Evolutionary conservation across 2,329 filamentous ascomycete species (phyloP).

Genomic region (Colletotrichum phormii): DNA sequence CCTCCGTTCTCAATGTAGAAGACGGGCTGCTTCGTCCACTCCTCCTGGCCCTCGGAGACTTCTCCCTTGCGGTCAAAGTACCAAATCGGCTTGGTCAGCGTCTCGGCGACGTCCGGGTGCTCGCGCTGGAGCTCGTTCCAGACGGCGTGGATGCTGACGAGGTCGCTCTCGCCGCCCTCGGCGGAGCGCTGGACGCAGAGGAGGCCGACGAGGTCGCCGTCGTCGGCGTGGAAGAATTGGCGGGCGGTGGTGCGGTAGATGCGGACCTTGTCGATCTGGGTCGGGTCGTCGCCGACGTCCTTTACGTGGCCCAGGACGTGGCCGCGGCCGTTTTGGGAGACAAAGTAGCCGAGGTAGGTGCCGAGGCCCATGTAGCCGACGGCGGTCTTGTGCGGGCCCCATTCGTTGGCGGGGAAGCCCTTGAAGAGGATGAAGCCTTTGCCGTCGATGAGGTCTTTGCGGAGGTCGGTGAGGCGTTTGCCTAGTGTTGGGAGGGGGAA

Average conservation of each 20-base stretch:
- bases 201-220: constrained; percentile 84
- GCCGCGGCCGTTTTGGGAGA: constrained; percentile 86
- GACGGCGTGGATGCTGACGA: constrained; percentile 82
- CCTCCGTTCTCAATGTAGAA: constrained; percentile 81
- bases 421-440: constrained; percentile 94
- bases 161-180: constrained; percentile 86
- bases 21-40: constrained; percentile 78
- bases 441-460: constrained; percentile 72
- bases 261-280: constrained; percentile 85
- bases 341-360: constrained; percentile 87
- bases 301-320: constrained; percentile 92
- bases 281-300: constrained; percentile 84
- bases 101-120: constrained; percentile 81
- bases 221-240: constrained; percentile 89
- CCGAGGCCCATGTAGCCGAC: constrained; percentile 92
- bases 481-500: constrained; percentile 57
- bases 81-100: constrained; percentile 83
- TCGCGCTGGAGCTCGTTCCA: constrained; percentile 84
- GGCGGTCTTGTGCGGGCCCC: constrained; percentile 83
- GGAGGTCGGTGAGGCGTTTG: constrained; percentile 48
- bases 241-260: constrained; percentile 90
- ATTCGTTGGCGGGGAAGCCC: constrained; percentile 79
- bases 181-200: constrained; percentile 83
- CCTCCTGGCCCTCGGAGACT: constrained; percentile 77
- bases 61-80: constrained; percentile 95